These are phyloP conservation scores for Boehmeria nivea DNA, from an alignment of 306 rosid genomes.

Conservation along the genomic window DNA sequence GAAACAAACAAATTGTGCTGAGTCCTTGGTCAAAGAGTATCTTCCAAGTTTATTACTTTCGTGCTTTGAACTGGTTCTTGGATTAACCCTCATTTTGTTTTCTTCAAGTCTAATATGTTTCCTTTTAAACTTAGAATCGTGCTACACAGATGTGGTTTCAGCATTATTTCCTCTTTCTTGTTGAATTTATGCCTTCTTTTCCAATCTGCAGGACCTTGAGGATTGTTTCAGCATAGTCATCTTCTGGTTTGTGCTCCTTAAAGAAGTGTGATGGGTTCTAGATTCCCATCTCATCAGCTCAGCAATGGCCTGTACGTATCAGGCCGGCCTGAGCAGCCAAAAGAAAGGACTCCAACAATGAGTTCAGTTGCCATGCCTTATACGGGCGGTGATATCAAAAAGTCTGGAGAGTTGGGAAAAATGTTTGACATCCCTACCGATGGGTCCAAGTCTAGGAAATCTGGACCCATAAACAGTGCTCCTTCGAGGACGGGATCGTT, in stretches of 20 bases:
- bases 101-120: no score
- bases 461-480: slow-evolving; percentile 70
- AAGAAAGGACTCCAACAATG: slow-evolving; percentile 91
- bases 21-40: no score
- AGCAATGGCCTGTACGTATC: slow-evolving; percentile 98
- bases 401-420: slow-evolving; percentile 90
- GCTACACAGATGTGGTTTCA: no score
- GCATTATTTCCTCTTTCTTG: no score
- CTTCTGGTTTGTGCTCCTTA: slow-evolving; percentile 19
- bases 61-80: no score
- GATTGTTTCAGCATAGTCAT: slow-evolving; percentile 10
- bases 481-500: slow-evolving; percentile 91
- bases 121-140: no score
- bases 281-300: slow-evolving; percentile 98
- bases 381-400: slow-evolving; percentile 95
- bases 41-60: no score
- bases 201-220: slow-evolving; percentile 33
- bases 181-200: background rate
- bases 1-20: no score
- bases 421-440: slow-evolving; percentile 91
- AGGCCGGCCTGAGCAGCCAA: slow-evolving; percentile 98
- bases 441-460: slow-evolving; percentile 87
- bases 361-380: slow-evolving; percentile 92
- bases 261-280: slow-evolving; percentile 74
- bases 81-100: no score